Base-by-base conservation (phyloP, 176 grass and related monocot genomes). In the Alloteropsis semialata region DNA sequence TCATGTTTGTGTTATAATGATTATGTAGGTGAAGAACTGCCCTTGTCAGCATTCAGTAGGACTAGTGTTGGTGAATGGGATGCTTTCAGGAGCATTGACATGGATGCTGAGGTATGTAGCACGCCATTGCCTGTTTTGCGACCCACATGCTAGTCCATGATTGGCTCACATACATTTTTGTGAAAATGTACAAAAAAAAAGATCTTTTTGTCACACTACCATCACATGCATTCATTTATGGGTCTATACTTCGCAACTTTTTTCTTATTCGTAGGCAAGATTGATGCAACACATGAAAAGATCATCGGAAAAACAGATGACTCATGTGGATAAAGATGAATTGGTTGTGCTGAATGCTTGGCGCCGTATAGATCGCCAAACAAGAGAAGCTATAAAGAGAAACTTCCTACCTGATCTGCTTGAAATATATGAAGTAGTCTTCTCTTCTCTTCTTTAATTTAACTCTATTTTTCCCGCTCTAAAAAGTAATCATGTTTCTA, bases 61-160 rank as follows among this genome's bases (percentile, higher is more conserved):
- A 95, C 96, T 57, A 91, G 83, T 83, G 82, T 46, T 82, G 73
- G 74, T 80, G 96, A 93, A 33, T 98, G 96, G 91, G 96, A 95
- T 79, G 76, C 61, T 44, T 95, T 98, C 80, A 89, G 96, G 78
- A 95, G 55, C 74, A 91, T 93, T 78, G 96, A 98, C 79, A 95
- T 95, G 96, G 92, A 95, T 74, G 79, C 86, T 61, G 93, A 98
- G 85, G 93, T 95, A 73, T 59, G 39, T 25, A 6, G 5, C 49
- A 69, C n/a, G 60, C 50, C 60, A 65, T 50, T 61, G 32, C 50
- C 36, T 42, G 15, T 67, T 13, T 69, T 48, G 37, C 24, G 19
- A 13, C 12, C 33, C 11, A 22, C 32, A 12, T 84, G 25, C 19
- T 89, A n/a, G 54, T 58, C 54, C 50, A 59, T 57, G 10, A 27